Conservation (phyloP, 1,139 yeast genomes). For the Yamadazyma triangularis region DNA sequence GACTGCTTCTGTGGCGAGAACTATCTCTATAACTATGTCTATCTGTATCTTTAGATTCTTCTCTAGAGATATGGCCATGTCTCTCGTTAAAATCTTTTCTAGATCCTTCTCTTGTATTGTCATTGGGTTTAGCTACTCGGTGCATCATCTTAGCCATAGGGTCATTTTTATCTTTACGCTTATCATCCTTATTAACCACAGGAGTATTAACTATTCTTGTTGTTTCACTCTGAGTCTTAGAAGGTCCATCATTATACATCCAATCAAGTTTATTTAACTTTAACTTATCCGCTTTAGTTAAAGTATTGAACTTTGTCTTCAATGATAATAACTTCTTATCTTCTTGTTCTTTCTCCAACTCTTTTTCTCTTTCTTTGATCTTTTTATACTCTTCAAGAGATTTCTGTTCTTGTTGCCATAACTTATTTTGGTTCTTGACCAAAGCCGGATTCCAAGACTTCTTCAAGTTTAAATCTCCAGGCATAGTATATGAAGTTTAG, state of each 20-base stretch:
- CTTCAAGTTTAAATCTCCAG: conserved; percentile 82
- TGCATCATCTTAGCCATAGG: conserved; percentile 6
- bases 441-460: conserved; percentile 96
- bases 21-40: neutral
- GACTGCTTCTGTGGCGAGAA: conserved; percentile 13
- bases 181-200: too few relatives aligned
- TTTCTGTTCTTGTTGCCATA: conserved; percentile 81
- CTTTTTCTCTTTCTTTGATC: conserved; percentile 61
- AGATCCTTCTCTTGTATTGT: too few relatives aligned
- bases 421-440: conserved; percentile 78
- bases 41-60: neutral
- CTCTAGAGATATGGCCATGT: conserved; percentile 4
- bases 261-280: conserved; percentile 59
- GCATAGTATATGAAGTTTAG: too few relatives aligned
- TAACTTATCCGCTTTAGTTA: conserved; percentile 37
- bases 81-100: too few relatives aligned
- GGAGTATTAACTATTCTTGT: too few relatives aligned
- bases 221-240: neutral
- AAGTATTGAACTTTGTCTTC: conserved; percentile 16
- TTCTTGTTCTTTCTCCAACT: conserved; percentile 62
- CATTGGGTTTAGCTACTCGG: neutral
- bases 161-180: conserved; percentile 23
- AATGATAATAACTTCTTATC: conserved; percentile 52
- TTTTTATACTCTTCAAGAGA: conserved; percentile 67
- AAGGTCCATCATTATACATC: conserved; percentile 66